These are phyloP conservation scores for Fusarium drepaniforme DNA, from an alignment of 2,329 filamentous ascomycete genomes.

Conservation along the genomic window DNA sequence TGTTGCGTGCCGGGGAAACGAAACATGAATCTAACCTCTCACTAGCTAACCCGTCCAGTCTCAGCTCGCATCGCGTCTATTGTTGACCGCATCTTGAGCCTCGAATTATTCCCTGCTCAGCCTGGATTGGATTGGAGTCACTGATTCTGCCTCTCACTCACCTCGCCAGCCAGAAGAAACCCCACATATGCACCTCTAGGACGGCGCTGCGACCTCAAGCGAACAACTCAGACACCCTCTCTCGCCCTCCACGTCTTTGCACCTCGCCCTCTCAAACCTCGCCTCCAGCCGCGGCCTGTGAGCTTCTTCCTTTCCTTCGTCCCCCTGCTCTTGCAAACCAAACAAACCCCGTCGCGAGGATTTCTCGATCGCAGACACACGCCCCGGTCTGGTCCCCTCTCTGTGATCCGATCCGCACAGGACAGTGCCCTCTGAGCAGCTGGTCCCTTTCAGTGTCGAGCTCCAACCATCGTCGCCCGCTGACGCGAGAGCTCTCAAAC, in stretches of 20 bases:
- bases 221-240: conserved; percentile 50
- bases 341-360: conserved; percentile 25
- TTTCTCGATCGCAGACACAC: conserved; percentile 20
- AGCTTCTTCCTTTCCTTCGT: conserved; percentile 8
- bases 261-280: conserved; percentile 26
- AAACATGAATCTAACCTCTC: conserved; percentile 17
- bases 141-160: conserved; percentile 21
- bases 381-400: conserved; percentile 20
- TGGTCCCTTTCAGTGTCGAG: neutral
- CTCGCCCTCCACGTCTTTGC: conserved; percentile 26
- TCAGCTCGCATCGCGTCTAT: conserved; percentile 6
- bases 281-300: conserved; percentile 13
- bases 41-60: conserved; percentile 21
- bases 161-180: conserved; percentile 51
- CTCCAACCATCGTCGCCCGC: conserved; percentile 17
- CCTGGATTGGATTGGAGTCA: conserved; percentile 11
- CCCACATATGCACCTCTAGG: conserved; percentile 49
- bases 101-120: conserved; percentile 29
- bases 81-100: conserved; percentile 26
- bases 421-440: neutral
- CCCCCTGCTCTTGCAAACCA: conserved; percentile 21
- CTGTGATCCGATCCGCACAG: conserved; percentile 8
- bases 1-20: conserved; percentile 25
- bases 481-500: conserved; percentile 45
- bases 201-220: conserved; percentile 42